These are phyloP conservation scores for Puccinia hordei DNA, from an alignment of 1,284 basidiomycete genomes.

Conservation along the genomic window DNA sequence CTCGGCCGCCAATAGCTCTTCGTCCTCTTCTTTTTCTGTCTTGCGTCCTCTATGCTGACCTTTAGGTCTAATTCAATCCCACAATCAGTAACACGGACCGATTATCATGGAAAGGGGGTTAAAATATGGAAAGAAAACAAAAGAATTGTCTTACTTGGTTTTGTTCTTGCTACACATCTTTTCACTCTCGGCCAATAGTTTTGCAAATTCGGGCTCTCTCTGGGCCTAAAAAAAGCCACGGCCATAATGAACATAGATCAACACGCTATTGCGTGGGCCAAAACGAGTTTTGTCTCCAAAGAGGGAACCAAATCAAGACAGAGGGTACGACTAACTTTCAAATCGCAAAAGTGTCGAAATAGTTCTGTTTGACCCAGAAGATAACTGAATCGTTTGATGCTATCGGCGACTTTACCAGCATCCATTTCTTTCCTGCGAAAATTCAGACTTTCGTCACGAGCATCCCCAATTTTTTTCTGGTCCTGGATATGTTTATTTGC, in stretches of 20 bases:
- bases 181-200: constrained; percentile 70
- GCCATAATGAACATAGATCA: neutral
- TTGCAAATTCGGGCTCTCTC: constrained; percentile 90
- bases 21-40: constrained; percentile 97
- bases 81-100: neutral
- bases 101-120: neutral
- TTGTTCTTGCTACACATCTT: constrained; percentile 74
- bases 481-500: constrained; percentile 23
- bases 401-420: constrained; percentile 63
- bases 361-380: constrained; percentile 91
- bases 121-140: too few species aligned
- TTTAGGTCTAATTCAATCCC: constrained; percentile 59
- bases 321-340: constrained; percentile 62
- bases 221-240: constrained; percentile 62
- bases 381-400: constrained; percentile 91
- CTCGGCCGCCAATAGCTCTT: constrained; percentile 80
- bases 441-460: constrained; percentile 43
- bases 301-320: too few species aligned
- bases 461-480: constrained; percentile 39
- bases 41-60: constrained; percentile 78
- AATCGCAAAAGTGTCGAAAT: constrained; percentile 79
- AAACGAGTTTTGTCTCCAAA: neutral
- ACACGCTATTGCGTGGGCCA: neutral
- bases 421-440: constrained; percentile 48
- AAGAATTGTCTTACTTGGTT: constrained; percentile 65